These are phyloP conservation scores for Agaricus bisporus DNA, from an alignment of 768 basidiomycete species.

Conservation along the genomic window DNA sequence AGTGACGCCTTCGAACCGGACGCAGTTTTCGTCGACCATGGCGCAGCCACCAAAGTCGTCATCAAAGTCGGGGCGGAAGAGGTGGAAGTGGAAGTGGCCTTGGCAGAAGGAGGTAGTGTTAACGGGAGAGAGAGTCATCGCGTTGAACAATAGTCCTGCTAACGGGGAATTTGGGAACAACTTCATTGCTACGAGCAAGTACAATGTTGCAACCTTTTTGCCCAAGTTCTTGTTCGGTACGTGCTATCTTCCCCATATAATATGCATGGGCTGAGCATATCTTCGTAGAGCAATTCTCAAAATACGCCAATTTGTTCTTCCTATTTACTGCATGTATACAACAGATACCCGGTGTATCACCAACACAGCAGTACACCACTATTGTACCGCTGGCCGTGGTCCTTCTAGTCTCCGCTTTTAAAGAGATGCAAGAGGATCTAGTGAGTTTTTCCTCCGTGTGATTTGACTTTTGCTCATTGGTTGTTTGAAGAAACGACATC, in stretches of 20 bases:
- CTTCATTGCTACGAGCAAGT: conserved; percentile 91
- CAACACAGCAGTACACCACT: conserved; percentile 92
- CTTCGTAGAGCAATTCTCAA: conserved; percentile 86
- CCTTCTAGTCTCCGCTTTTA: conserved; percentile 88
- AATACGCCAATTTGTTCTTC: conserved; percentile 99
- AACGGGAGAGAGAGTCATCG: conserved; percentile 72
- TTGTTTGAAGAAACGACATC: conserved; percentile 82
- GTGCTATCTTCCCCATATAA: conserved; percentile 18
- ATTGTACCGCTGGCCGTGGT: conserved; percentile 88
- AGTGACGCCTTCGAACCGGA: conserved; percentile 29
- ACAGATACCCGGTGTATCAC: conserved; percentile 96
- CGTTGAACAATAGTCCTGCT: conserved; percentile 69
- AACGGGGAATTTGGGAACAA: conserved; percentile 72
- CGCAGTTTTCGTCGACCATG: conserved; percentile 31
- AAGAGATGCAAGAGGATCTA: conserved; percentile 92
- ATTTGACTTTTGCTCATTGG: neutral
- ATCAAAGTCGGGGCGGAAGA: conserved; percentile 25
- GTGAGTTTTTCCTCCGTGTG: conserved; percentile 36
- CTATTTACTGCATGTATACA: conserved; percentile 96
- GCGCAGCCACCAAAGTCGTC: conserved; percentile 15
- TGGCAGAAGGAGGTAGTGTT: conserved; percentile 68
- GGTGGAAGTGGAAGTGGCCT: conserved; percentile 83
- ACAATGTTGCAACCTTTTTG: conserved; percentile 79
- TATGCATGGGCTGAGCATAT: conserved; percentile 8
- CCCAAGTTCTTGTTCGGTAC: conserved; percentile 91